phyloP scores from a whole-genome alignment of 2,329 filamentous ascomycete genomes.

The Blastomyces gilchristii region DNA sequence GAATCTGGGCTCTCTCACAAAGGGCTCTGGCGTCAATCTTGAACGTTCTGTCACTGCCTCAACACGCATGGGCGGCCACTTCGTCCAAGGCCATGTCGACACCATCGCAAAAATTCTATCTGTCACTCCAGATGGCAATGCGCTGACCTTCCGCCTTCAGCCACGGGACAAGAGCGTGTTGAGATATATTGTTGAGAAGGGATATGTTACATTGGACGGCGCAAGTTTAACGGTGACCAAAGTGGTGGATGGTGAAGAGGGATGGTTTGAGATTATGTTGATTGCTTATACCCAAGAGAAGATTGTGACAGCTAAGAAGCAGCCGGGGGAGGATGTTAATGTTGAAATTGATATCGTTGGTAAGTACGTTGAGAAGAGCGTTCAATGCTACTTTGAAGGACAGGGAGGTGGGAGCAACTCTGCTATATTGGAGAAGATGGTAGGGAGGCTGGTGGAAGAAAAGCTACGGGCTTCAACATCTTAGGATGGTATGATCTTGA shows the following conservation, averaged over 20 bases:
- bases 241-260: slow-evolving; percentile 67
- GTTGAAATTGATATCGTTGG: slow-evolving; percentile 84
- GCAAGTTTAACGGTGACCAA: slow-evolving; percentile 86
- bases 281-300: slow-evolving; percentile 94
- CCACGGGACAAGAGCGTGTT: slow-evolving; percentile 61
- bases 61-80: slow-evolving; percentile 95
- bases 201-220: slow-evolving; percentile 87
- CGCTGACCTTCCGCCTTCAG: slow-evolving; percentile 72
- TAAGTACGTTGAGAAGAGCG: slow-evolving; percentile 61
- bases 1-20: slow-evolving; percentile 67
- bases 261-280: slow-evolving; percentile 92
- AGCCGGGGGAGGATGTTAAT: slow-evolving; percentile 71
- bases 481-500: background rate
- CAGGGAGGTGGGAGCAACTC: slow-evolving; percentile 28
- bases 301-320: slow-evolving; percentile 71
- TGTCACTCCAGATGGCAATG: slow-evolving; percentile 74
- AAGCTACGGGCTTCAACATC: slow-evolving; percentile 39
- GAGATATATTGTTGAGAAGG: slow-evolving; percentile 89
- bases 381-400: slow-evolving; percentile 61
- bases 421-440: slow-evolving; percentile 59
- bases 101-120: slow-evolving; percentile 67
- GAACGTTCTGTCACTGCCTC: slow-evolving; percentile 84
- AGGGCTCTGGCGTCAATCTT: slow-evolving; percentile 68
- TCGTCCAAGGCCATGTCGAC: slow-evolving; percentile 96
- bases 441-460: slow-evolving; percentile 64